A percentile compares a stretch with the other conserved stretches of the same genome.
Conservation (phyloP, 1,139 yeast species). For the Lodderomyces metapsilosis region DNA sequence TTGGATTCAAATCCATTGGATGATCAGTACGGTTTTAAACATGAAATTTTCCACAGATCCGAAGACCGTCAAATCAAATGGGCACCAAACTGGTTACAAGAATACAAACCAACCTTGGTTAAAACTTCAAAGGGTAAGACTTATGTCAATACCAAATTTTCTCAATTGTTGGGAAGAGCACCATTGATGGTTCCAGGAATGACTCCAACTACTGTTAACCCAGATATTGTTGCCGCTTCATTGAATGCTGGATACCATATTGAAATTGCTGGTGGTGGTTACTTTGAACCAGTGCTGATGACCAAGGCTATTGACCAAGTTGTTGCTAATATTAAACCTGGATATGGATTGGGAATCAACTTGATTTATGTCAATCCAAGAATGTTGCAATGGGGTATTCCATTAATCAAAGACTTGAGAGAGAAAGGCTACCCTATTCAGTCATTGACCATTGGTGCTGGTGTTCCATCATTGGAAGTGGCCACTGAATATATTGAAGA, state of each 20-base stretch:
- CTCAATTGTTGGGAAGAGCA: slow-evolving; percentile 88
- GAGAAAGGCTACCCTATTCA: slow-evolving; percentile 93
- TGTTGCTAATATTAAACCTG: slow-evolving; percentile 66
- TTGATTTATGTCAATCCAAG: slow-evolving; percentile 95
- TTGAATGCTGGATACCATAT: slow-evolving; percentile 96
- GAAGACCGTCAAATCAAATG: slow-evolving; percentile 59
- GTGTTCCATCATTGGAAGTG: slow-evolving; percentile 97
- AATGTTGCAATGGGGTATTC: slow-evolving; percentile 98
- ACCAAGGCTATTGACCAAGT: slow-evolving; percentile 74
- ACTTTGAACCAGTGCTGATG: slow-evolving; percentile 71
- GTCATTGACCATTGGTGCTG: slow-evolving; percentile 97
- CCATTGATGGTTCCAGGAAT: slow-evolving; percentile 98
- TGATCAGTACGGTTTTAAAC: slow-evolving; percentile 91
- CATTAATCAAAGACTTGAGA: slow-evolving; percentile 85
- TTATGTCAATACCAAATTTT: slow-evolving; percentile 90
- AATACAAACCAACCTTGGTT: slow-evolving; percentile 81
- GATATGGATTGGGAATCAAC: slow-evolving; percentile 87
- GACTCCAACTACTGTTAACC: slow-evolving; percentile 97
- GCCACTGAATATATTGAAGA: slow-evolving; percentile 94
- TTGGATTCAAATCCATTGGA: slow-evolving; percentile 62
- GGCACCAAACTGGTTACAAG: slow-evolving; percentile 89
- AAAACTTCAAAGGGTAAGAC: slow-evolving; percentile 71
- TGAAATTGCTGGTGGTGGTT: slow-evolving; percentile 99
- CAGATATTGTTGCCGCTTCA: slow-evolving; percentile 90
- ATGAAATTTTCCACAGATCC: slow-evolving; percentile 81